These are phyloP conservation scores for Suillus variegatus DNA, from an alignment of 768 basidiomycete genomes.

Conservation along the genomic window DNA sequence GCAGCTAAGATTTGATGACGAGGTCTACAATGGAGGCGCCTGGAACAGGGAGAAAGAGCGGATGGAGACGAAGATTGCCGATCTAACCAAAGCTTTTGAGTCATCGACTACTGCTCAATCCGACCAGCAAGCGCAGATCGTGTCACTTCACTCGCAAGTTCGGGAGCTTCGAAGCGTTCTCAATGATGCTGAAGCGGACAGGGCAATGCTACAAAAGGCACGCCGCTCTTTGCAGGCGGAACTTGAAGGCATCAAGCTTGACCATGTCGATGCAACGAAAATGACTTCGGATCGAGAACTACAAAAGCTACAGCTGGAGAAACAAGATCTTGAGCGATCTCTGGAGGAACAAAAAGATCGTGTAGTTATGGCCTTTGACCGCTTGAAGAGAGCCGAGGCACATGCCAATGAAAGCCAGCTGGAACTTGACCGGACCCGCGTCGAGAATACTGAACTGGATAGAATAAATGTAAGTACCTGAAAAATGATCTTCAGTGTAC, in stretches of 20 bases:
- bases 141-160: slow-evolving; percentile 82
- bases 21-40: slow-evolving; percentile 71
- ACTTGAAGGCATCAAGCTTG: slow-evolving; percentile 77
- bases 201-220: slow-evolving; percentile 77
- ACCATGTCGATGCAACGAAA: slow-evolving; percentile 68
- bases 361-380: slow-evolving; percentile 67
- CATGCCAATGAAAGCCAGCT: slow-evolving; percentile 75
- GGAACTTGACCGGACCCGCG: slow-evolving; percentile 72
- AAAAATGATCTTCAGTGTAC: neutral
- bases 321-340: slow-evolving; percentile 78
- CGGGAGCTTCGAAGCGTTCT: slow-evolving; percentile 78
- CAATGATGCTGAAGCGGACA: slow-evolving; percentile 85
- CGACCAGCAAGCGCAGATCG: slow-evolving; percentile 85
- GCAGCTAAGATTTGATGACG: slow-evolving; percentile 74
- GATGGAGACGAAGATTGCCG: slow-evolving; percentile 77
- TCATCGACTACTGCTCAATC: slow-evolving; percentile 67
- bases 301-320: slow-evolving; percentile 75
- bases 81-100: slow-evolving; percentile 76
- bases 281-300: slow-evolving; percentile 72
- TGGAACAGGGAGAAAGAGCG: slow-evolving; percentile 92
- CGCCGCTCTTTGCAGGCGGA: slow-evolving; percentile 79
- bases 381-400: slow-evolving; percentile 80
- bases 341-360: slow-evolving; percentile 80
- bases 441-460: slow-evolving; percentile 84
- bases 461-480: slow-evolving; percentile 62